A percentile compares a stretch with the other conserved stretches of the same genome.
Evolutionary conservation across 202 grass and related monocot species (phyloP).

Genomic region (Digitaria exilis): DNA sequence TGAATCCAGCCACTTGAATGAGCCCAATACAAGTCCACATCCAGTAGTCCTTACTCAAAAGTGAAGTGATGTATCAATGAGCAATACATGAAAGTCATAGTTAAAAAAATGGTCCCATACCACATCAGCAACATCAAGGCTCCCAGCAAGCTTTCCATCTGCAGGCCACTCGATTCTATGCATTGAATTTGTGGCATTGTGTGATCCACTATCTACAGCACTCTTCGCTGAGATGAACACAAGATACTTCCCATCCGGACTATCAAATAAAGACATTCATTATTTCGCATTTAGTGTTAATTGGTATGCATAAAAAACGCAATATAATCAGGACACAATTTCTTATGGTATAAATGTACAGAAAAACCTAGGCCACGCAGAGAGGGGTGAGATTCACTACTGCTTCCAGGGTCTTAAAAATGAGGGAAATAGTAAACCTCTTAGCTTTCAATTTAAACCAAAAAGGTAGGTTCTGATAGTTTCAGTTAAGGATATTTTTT

Average conservation of each 20-base stretch:
- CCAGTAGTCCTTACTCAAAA: slow-evolving; percentile 3
- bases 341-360: slow-evolving; percentile 1
- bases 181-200: slow-evolving; percentile 80
- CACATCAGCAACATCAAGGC: slow-evolving; percentile 60
- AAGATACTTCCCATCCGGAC: slow-evolving; percentile 81
- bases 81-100: slow-evolving; percentile 10
- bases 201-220: slow-evolving; percentile 92
- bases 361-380: neutral
- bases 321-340: slow-evolving; percentile 10
- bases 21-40: slow-evolving; percentile 9
- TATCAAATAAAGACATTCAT: slow-evolving; percentile 38
- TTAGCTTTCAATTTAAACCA: slow-evolving; percentile 8
- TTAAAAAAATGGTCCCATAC: slow-evolving; percentile 39
- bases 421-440: neutral
- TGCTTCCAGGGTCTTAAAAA: neutral
- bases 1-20: slow-evolving; percentile 29
- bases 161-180: slow-evolving; percentile 76
- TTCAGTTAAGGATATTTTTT: neutral
- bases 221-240: slow-evolving; percentile 83
- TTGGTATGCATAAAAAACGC: neutral
- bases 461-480: slow-evolving; percentile 14
- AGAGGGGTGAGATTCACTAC: neutral
- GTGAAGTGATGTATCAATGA: neutral
- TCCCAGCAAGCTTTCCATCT: slow-evolving; percentile 45
- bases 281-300: slow-evolving; percentile 16